Conservation (phyloP, 1,284 basidiomycete species). For the Ceratorhiza oryzae-sativae region DNA sequence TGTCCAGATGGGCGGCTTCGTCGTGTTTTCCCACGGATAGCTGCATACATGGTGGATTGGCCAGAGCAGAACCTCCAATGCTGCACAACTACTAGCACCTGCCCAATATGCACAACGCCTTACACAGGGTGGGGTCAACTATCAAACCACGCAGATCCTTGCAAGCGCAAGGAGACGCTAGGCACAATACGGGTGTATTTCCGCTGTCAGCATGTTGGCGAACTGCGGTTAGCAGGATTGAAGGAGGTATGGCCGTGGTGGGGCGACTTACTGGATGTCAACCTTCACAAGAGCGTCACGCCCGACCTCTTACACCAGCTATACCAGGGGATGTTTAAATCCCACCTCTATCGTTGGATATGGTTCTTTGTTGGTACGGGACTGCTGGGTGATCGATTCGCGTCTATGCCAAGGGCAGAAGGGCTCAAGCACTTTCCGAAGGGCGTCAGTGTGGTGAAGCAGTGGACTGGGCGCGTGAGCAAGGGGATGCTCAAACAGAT, state of each 20-base stretch:
- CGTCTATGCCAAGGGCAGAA: neutral
- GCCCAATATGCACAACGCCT: slow-evolving; percentile 2
- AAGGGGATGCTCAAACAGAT: slow-evolving; percentile 5
- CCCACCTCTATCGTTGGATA: slow-evolving; percentile 37
- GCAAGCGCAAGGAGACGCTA: neutral
- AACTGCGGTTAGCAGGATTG: neutral
- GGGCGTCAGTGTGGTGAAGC: neutral
- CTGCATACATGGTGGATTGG: slow-evolving; percentile 38
- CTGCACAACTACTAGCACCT: neutral
- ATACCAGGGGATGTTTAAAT: slow-evolving; percentile 39
- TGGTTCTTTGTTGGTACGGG: neutral
- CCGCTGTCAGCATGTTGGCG: too few species aligned
- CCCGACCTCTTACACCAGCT: slow-evolving; percentile 42
- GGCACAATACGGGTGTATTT: neutral
- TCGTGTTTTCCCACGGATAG: slow-evolving; percentile 29
- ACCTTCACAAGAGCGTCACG: slow-evolving; percentile 25
- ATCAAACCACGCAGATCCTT: neutral
- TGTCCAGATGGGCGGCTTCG: slow-evolving; percentile 38
- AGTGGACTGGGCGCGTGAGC: slow-evolving; percentile 28
- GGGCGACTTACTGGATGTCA: slow-evolving; percentile 12
- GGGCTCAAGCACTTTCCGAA: slow-evolving; percentile 14
- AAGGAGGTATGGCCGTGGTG: slow-evolving; percentile 27
- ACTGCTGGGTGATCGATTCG: neutral
- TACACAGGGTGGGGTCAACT: neutral
- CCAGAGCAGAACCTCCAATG: slow-evolving; percentile 41